A percentile compares a stretch with the other conserved stretches of the same genome.
Evolutionary conservation across 192 early-diverging fungal species (phyloP).

Genomic region (Entophlyctis luteolus): DNA sequence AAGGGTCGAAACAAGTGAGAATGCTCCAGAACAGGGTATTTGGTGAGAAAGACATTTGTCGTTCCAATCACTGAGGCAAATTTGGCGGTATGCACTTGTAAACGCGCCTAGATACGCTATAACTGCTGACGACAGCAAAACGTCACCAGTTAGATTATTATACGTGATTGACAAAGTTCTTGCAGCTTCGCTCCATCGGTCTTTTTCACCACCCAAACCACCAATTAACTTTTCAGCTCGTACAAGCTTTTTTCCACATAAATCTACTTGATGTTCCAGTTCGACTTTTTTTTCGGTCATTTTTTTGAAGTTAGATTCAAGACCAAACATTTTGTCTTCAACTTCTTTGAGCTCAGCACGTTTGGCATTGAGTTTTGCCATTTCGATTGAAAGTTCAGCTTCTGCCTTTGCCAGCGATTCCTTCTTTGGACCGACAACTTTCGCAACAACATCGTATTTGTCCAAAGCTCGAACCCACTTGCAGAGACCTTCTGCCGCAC

Average conservation of each 20-base stretch:
- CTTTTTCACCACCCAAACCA: constrained; percentile 58
- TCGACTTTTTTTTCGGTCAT: constrained; percentile 59
- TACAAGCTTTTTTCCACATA: constrained; percentile 51
- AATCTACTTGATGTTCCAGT: constrained; percentile 54
- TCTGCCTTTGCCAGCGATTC: constrained; percentile 56
- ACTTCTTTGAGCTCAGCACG: constrained; percentile 58
- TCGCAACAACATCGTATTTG: constrained; percentile 60
- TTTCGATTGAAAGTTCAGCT: constrained; percentile 52
- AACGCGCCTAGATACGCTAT: constrained; percentile 63
- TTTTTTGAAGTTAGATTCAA: constrained; percentile 46
- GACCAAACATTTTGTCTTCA: constrained; percentile 57
- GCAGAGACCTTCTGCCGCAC: constrained; percentile 55
- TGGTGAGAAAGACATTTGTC: constrained; percentile 33
- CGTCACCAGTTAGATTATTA: constrained; percentile 55
- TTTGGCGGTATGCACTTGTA: constrained; percentile 51
- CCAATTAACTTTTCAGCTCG: constrained; percentile 58
- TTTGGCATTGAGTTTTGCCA: constrained; percentile 55
- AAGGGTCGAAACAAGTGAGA: constrained; percentile 47
- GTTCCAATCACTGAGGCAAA: constrained; percentile 48
- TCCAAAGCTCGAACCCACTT: constrained; percentile 58
- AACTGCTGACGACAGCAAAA: constrained; percentile 53
- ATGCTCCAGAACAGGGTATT: constrained; percentile 51
- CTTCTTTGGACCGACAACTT: constrained; percentile 58
- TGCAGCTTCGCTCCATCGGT: constrained; percentile 58
- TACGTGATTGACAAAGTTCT: constrained; percentile 35